phyloP scores from a whole-genome alignment of 2,329 filamentous ascomycete genomes.

The Ascochyta pisi region DNA sequence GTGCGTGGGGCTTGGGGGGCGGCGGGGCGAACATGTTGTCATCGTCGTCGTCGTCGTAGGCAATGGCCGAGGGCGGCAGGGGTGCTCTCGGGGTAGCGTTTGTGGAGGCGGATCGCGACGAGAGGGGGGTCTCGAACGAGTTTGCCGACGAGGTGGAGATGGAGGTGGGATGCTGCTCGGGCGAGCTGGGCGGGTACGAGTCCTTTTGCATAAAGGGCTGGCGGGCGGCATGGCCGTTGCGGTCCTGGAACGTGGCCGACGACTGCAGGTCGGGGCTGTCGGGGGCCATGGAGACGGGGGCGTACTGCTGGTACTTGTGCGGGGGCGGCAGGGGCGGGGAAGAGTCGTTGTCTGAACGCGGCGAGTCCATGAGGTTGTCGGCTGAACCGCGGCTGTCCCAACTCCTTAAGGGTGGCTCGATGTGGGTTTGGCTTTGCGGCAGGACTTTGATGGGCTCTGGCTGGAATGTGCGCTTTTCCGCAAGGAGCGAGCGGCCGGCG shows the following conservation, averaged over 20 bases:
- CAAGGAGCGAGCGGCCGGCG: conserved; percentile 43
- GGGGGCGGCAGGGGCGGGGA: conserved; percentile 43
- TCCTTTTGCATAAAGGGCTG: conserved; percentile 37
- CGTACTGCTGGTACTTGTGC: conserved; percentile 44
- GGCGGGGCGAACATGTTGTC: conserved; percentile 42
- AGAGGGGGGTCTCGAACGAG: conserved; percentile 43
- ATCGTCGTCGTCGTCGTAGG: conserved; percentile 32
- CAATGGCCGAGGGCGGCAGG: conserved; percentile 25
- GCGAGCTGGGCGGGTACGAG: conserved; percentile 28
- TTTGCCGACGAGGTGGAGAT: conserved; percentile 40
- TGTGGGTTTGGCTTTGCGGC: conserved; percentile 49
- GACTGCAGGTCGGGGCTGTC: conserved; percentile 41
- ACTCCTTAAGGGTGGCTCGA: conserved; percentile 59
- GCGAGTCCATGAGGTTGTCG: conserved; percentile 57
- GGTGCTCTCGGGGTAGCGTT: conserved; percentile 41
- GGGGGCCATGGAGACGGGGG: conserved; percentile 38
- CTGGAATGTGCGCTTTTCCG: conserved; percentile 45
- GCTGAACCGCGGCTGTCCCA: conserved; percentile 60
- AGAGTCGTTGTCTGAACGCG: conserved; percentile 44
- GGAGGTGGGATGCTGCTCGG: conserved; percentile 34
- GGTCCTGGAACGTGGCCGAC: conserved; percentile 35
- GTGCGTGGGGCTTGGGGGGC: conserved; percentile 18
- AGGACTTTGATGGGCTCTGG: conserved; percentile 55
- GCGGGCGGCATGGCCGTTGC: conserved; percentile 26
- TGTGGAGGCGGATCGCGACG: conserved; percentile 42